Conservation (phyloP, 2,329 filamentous ascomycete genomes). For the Colletotrichum tabaci region DNA sequence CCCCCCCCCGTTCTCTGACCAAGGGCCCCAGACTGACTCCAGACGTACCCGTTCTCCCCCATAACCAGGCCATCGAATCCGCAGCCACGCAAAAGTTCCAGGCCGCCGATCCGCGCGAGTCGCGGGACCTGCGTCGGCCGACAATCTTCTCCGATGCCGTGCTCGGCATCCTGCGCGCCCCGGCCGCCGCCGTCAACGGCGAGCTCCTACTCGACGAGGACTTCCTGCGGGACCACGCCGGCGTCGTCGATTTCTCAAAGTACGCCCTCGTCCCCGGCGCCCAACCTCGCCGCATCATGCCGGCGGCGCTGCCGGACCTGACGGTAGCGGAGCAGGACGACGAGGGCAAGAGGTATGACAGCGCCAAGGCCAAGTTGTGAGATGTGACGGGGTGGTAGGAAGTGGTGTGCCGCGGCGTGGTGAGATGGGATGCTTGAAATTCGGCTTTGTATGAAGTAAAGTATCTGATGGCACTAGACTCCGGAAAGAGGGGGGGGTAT, state of each 20-base stretch:
- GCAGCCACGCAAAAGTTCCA: conserved; percentile 76
- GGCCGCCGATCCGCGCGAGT: conserved; percentile 59
- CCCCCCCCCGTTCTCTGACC: neutral
- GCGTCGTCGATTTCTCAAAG: conserved; percentile 78
- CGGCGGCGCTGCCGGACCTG: conserved; percentile 76
- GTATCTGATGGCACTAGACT: neutral
- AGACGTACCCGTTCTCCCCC: neutral
- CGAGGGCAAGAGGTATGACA: conserved; percentile 81
- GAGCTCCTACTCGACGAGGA: conserved; percentile 84
- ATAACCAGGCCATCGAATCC: conserved; percentile 76
- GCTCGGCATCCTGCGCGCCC: conserved; percentile 76
- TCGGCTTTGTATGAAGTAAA: neutral
- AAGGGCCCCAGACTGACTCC: neutral
- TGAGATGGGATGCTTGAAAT: neutral
- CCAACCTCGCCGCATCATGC: conserved; percentile 83
- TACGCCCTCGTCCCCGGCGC: conserved; percentile 79
- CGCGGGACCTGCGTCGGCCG: conserved; percentile 75
- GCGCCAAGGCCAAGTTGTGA: conserved; percentile 61
- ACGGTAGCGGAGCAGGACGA: conserved; percentile 85
- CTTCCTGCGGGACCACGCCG: conserved; percentile 76
- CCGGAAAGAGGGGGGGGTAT: conserved; percentile 24
- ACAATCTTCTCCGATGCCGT: conserved; percentile 87
- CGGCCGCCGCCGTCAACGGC: conserved; percentile 76
- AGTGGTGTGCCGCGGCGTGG: neutral
- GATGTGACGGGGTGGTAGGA: neutral